Evolutionary conservation across 352 stramenopile species (phyloP), one percentile per base, ranked within the genome.

Genomic region (Saprolegnia parasitica): DNA sequence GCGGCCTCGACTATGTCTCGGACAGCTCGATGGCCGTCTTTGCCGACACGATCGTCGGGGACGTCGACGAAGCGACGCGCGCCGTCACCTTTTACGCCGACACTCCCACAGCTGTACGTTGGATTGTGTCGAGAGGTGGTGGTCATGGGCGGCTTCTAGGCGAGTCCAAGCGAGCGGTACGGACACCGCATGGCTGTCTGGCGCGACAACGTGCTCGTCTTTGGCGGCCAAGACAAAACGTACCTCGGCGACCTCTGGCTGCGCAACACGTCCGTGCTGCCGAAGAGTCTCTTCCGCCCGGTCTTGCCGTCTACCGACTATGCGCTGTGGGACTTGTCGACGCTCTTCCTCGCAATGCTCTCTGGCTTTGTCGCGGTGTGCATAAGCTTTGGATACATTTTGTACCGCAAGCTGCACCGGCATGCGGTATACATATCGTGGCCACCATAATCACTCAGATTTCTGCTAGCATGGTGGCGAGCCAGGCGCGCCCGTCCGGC

Each of bases 211-310:
- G 23, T 70, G 6, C 20, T 70, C 0, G 32, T 70, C 4, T 70
- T 40, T 61, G 63, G 63, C 4, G 63, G 63, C 20, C 54, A 57
- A 40, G 39, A 46, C 23, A 21, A 29, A 15, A 13, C 62, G 45
- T 47, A n/a, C 26, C 32, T 61, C 13, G 63, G 63, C 49, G 63
- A 70, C 63, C 37, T 70, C 50, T 70, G 63, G 63, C 63, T 70
- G 11, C 63, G 63, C 18, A 70, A 70, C 61, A 40, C 46, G 23
- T 63, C 50, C 10, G 24, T 52, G n/a, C 13, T 61, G 47, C 63
- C 63, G 3, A 56, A 23, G 40, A 37, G 8, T 5, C 23, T 13
- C 16, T 55, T 67, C 21, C 9, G 35, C 40, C 13, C 29, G 15
- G 40, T 29, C 11, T 23, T 35, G 20, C 5, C 32, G 11, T 20